phyloP scores from a whole-genome alignment of 345 rosid species.

The Aquilaria malaccensis region DNA sequence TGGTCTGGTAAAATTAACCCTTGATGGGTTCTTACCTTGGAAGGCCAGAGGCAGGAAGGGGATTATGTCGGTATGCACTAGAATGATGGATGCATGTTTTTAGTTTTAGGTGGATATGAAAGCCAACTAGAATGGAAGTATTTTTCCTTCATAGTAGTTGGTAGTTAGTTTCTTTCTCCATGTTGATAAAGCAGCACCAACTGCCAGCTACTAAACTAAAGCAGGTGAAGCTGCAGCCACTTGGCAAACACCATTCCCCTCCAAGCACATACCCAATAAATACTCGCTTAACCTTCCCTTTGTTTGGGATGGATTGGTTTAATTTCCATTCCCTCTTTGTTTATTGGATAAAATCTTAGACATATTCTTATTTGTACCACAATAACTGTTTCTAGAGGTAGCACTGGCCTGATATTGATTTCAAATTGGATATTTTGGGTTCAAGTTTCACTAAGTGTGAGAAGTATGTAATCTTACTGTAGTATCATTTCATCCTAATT shows the following conservation, averaged over 20 bases:
- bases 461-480: too few relatives aligned
- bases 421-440: too few relatives aligned
- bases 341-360: too few relatives aligned
- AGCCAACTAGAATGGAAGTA: background rate
- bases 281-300: too few relatives aligned
- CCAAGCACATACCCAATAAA: background rate
- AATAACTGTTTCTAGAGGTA: too few relatives aligned
- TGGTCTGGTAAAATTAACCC: background rate
- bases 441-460: too few relatives aligned
- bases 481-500: too few relatives aligned
- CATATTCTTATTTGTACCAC: too few relatives aligned
- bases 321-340: too few relatives aligned
- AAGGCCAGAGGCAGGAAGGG: background rate
- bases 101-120: background rate
- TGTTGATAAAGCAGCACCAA: conserved; percentile 7
- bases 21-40: background rate
- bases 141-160: conserved; percentile 5
- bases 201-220: conserved; percentile 6
- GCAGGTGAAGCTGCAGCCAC: background rate
- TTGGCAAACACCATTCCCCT: background rate
- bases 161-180: conserved; percentile 1
- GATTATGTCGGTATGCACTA: background rate
- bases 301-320: too few relatives aligned
- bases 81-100: too few relatives aligned
- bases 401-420: too few relatives aligned